Conservation (phyloP, 148 eudicot genomes). For the Simmondsia chinensis region DNA sequence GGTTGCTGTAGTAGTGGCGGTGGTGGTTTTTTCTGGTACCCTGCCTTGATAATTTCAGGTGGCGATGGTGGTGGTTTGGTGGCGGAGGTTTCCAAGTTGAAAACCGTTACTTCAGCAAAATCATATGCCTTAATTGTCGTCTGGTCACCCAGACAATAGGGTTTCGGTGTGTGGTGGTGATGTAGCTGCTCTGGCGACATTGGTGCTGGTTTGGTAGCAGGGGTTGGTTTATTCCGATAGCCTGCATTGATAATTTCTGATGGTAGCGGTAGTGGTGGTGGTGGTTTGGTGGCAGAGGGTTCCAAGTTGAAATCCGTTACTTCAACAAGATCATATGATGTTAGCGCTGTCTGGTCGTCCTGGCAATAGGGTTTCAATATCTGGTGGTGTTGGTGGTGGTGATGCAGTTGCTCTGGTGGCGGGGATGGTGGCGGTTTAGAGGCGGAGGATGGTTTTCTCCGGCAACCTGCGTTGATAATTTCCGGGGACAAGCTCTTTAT, state of each 20-base stretch:
- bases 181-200: neutral
- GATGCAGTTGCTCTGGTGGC: neutral
- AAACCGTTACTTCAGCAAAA: conserved; percentile 33
- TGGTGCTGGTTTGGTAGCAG: too few species aligned
- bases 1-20: neutral
- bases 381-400: neutral
- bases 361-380: neutral
- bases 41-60: too few species aligned
- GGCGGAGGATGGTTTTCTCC: conserved; percentile 17
- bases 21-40: too few species aligned
- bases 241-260: too few species aligned
- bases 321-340: neutral
- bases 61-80: too few species aligned
- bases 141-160: conserved; percentile 2
- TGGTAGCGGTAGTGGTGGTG: too few species aligned
- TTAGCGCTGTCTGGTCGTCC: neutral
- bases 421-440: neutral
- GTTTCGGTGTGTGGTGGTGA: too few species aligned
- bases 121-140: conserved; percentile 19
- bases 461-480: conserved; percentile 34
- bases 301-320: conserved; percentile 12
- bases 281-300: too few species aligned
- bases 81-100: conserved; percentile 36
- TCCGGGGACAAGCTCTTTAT: conserved; percentile 56
- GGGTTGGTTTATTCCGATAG: too few species aligned